Percentiles rank a stretch among this genome's conserved stretches.
These are phyloP conservation scores for Boletus pseudopeckii DNA, from an alignment of 768 basidiomycete species.

Conservation along the genomic window DNA sequence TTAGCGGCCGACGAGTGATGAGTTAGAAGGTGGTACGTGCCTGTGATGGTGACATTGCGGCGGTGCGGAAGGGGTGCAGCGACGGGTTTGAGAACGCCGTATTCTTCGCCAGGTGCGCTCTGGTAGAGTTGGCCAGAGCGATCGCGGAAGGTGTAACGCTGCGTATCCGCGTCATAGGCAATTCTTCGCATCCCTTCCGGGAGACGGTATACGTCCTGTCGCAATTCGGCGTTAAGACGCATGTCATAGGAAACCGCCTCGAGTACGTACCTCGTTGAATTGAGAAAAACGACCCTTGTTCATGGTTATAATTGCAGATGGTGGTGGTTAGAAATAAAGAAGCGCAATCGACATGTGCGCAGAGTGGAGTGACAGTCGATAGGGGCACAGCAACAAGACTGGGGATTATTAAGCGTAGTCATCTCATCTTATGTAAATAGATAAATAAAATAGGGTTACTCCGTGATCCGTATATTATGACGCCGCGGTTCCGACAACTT, in stretches of 20 bases:
- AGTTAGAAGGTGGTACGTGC: slow-evolving; percentile 1
- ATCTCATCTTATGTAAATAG: no score
- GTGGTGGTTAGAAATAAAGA: slow-evolving; percentile 8
- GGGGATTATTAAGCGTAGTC: no score
- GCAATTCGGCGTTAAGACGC: not conserved
- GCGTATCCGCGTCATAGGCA: slow-evolving; percentile 52
- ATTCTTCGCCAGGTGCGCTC: slow-evolving; percentile 42
- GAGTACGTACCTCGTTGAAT: slow-evolving; percentile 21
- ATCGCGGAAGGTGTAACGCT: slow-evolving; percentile 50
- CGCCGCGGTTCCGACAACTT: not conserved
- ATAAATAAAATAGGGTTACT: no score
- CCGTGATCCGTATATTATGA: no score
- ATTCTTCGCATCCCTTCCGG: slow-evolving; percentile 46
- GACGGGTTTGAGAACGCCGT: slow-evolving; percentile 43
- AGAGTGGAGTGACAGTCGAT: not conserved
- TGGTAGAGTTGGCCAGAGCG: slow-evolving; percentile 41
- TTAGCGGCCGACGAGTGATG: no score
- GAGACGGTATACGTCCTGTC: slow-evolving; percentile 35
- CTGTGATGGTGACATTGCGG: slow-evolving; percentile 26
- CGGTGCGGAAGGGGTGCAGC: slow-evolving; percentile 18
- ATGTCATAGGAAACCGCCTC: not conserved
- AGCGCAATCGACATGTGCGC: not conserved
- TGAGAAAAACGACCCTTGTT: slow-evolving; percentile 20
- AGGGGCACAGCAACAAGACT: slow-evolving; percentile 10
- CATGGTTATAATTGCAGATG: not conserved